Percentiles rank a stretch among this genome's conserved stretches.
These are phyloP conservation scores for Ramaria sp. DNA, from an alignment of 768 basidiomycete species.

Conservation along the genomic window DNA sequence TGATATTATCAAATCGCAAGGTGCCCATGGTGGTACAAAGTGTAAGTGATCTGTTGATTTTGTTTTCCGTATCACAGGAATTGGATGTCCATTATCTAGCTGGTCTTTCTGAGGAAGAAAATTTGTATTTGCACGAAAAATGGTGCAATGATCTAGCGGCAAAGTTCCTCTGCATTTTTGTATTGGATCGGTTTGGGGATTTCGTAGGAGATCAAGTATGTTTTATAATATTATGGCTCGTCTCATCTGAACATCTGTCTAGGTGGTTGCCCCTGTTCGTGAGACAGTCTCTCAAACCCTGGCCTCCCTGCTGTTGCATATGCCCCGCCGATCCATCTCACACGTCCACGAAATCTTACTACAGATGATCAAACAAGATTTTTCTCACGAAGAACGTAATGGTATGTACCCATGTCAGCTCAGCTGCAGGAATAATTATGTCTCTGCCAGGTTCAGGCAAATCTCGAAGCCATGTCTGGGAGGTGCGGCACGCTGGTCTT, in stretches of 20 bases:
- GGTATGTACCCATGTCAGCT: background rate
- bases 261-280: slow-evolving; percentile 91
- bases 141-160: slow-evolving; percentile 89
- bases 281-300: slow-evolving; percentile 94
- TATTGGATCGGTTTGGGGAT: slow-evolving; percentile 96
- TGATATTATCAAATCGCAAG: slow-evolving; percentile 79
- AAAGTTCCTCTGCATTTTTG: slow-evolving; percentile 79
- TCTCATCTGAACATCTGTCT: background rate
- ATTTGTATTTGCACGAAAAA: slow-evolving; percentile 58
- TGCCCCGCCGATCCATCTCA: slow-evolving; percentile 69
- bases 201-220: slow-evolving; percentile 84
- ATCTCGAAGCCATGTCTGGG: slow-evolving; percentile 65
- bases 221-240: background rate
- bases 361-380: slow-evolving; percentile 90
- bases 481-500: slow-evolving; percentile 94
- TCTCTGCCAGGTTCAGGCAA: background rate
- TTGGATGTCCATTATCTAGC: slow-evolving; percentile 24
- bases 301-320: slow-evolving; percentile 78
- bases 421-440: background rate
- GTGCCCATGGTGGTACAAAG: slow-evolving; percentile 71
- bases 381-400: slow-evolving; percentile 21
- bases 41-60: slow-evolving; percentile 31
- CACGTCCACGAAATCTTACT: slow-evolving; percentile 78
- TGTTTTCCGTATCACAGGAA: background rate
- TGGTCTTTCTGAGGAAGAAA: slow-evolving; percentile 40